Evolutionary conservation across 2,329 filamentous ascomycete species (phyloP).

Genomic region (Pseudogymnoascus sp.): DNA sequence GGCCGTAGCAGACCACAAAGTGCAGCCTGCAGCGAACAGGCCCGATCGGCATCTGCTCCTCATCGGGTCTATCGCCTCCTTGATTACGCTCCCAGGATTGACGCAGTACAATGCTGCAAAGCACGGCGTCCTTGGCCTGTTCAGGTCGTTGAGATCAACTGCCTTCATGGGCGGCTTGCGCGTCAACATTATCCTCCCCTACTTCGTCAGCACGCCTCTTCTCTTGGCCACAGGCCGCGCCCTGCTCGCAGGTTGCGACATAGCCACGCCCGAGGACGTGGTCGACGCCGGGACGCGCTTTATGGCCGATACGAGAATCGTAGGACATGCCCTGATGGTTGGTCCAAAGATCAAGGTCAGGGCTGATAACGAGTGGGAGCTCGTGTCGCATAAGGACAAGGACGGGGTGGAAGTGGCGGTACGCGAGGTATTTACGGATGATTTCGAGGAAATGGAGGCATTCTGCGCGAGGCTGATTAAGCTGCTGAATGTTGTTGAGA

Average conservation of each 20-base stretch:
- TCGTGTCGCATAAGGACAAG: conserved; percentile 13
- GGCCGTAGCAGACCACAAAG: conserved; percentile 24
- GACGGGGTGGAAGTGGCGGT: conserved; percentile 35
- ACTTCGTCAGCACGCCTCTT: conserved; percentile 58
- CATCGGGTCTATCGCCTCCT: conserved; percentile 53
- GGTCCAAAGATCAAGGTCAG: conserved; percentile 46
- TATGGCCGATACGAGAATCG: conserved; percentile 48
- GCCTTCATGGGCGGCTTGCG: conserved; percentile 45
- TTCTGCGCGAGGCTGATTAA: conserved; percentile 47
- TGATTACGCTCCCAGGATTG: conserved; percentile 37
- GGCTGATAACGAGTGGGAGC: conserved; percentile 31
- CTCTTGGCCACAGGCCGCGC: conserved; percentile 38
- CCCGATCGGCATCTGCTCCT: conserved; percentile 54
- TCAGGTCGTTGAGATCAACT: conserved; percentile 47
- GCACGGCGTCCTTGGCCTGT: conserved; percentile 58
- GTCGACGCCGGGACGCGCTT: conserved; percentile 56
- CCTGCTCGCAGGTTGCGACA: conserved; percentile 47
- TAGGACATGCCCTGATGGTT: conserved; percentile 49
- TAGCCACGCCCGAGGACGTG: conserved; percentile 48
- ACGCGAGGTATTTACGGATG: conserved; percentile 55
- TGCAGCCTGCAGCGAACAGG: conserved; percentile 23
- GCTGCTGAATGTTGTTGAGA: conserved; percentile 44
- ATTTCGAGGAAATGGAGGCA: conserved; percentile 47
- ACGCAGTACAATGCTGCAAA: conserved; percentile 54
- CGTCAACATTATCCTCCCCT: conserved; percentile 59